These are phyloP conservation scores for Pyrenopolyporus hunteri DNA, from an alignment of 495 filamentous ascomycete species.

Conservation along the genomic window DNA sequence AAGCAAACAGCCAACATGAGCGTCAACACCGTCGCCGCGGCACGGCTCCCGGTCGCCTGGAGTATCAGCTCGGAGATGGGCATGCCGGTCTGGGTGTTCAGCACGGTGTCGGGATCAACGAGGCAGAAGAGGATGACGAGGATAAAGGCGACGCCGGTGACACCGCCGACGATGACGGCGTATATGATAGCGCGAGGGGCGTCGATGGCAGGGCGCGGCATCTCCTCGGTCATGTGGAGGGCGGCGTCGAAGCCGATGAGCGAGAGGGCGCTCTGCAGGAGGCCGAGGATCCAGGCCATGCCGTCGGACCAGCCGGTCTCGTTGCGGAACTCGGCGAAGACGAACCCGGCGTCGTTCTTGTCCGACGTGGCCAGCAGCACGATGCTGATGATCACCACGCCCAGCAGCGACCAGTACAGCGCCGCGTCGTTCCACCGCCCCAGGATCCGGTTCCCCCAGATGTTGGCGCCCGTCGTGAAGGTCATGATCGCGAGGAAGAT, in stretches of 20 bases:
- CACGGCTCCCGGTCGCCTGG: constrained; percentile 42
- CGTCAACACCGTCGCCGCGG: constrained; percentile 42
- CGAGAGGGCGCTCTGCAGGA: constrained; percentile 66
- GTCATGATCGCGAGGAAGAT: constrained; percentile 43
- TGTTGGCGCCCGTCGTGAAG: constrained; percentile 44
- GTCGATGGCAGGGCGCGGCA: constrained; percentile 46
- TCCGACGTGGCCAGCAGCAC: constrained; percentile 45
- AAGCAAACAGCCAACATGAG: constrained; percentile 47
- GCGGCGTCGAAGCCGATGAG: constrained; percentile 69
- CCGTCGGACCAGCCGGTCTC: constrained; percentile 68
- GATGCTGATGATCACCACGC: constrained; percentile 47
- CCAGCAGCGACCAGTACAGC: constrained; percentile 47
- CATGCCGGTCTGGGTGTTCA: constrained; percentile 49
- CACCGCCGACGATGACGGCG: constrained; percentile 44
- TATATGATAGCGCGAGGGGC: constrained; percentile 47
- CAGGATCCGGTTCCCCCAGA: constrained; percentile 44
- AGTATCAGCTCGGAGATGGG: constrained; percentile 53
- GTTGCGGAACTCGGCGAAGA: constrained; percentile 65
- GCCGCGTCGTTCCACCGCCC: constrained; percentile 46
- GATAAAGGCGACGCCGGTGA: constrained; percentile 45
- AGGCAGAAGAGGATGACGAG: constrained; percentile 46
- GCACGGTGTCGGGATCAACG: constrained; percentile 40
- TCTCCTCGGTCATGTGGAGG: constrained; percentile 64
- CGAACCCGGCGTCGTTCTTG: constrained; percentile 51
- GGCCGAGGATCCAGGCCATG: constrained; percentile 66